These are phyloP conservation scores for Articulospora tetracladia DNA, from an alignment of 495 filamentous ascomycete species.

Conservation along the genomic window DNA sequence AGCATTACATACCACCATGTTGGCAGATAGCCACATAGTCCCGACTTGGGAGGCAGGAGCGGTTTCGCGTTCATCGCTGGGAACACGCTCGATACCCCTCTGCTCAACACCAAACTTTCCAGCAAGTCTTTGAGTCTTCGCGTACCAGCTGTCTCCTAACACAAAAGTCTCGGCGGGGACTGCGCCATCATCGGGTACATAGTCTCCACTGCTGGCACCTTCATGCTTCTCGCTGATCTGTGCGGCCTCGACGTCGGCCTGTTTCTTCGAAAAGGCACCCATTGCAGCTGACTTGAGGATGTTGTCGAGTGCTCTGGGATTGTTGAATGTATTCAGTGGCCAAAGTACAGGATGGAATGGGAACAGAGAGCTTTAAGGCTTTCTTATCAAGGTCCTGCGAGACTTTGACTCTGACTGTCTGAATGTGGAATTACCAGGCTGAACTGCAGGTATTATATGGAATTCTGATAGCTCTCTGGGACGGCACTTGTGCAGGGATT, in stretches of 20 bases:
- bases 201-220: constrained; percentile 31
- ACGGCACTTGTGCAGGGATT: constrained; percentile 13
- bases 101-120: constrained; percentile 70
- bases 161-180: constrained; percentile 59
- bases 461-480: background rate
- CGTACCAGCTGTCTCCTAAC: constrained; percentile 57
- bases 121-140: constrained; percentile 65
- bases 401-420: background rate
- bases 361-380: background rate
- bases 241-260: constrained; percentile 22
- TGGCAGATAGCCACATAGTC: constrained; percentile 81
- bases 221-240: constrained; percentile 16
- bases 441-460: constrained; percentile 3
- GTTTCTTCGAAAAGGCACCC: constrained; percentile 22
- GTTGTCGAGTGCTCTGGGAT: background rate
- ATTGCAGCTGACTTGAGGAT: constrained; percentile 9
- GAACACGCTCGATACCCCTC: constrained; percentile 79
- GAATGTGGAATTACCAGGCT: background rate
- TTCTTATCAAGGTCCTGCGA: background rate
- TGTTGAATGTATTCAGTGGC: background rate
- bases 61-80: constrained; percentile 67
- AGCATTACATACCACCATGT: constrained; percentile 77
- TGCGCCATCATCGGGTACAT: constrained; percentile 50
- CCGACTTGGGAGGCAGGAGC: constrained; percentile 63
- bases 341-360: background rate